Evolutionary conservation across 2,329 filamentous ascomycete genomes (phyloP).

Genomic region (Fusarium domesticum): DNA sequence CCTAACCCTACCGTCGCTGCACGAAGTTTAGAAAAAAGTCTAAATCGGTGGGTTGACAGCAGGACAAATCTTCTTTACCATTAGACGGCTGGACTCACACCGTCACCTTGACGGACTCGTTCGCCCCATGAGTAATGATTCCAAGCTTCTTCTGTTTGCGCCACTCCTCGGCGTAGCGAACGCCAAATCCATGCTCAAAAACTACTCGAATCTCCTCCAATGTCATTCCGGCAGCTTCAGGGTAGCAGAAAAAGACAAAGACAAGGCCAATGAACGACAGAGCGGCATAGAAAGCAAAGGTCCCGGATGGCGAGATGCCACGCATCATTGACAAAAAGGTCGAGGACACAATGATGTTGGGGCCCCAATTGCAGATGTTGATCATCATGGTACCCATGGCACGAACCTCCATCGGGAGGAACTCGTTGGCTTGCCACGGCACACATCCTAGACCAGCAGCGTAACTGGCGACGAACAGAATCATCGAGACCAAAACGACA

Average conservation of each 20-base stretch:
- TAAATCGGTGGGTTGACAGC: too few species aligned
- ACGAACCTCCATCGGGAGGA: slow-evolving; percentile 39
- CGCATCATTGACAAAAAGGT: slow-evolving; percentile 20
- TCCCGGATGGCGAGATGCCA: slow-evolving; percentile 14
- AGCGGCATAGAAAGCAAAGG: slow-evolving; percentile 17
- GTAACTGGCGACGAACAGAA: slow-evolving; percentile 26
- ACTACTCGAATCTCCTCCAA: slow-evolving; percentile 49
- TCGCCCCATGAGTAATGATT: too few species aligned
- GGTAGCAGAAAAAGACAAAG: slow-evolving; percentile 46
- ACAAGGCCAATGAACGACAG: slow-evolving; percentile 11
- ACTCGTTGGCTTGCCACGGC: slow-evolving; percentile 23
- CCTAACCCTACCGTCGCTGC: too few species aligned
- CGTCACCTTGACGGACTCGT: too few species aligned
- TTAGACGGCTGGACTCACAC: too few species aligned
- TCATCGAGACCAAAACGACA: slow-evolving; percentile 14
- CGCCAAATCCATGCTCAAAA: slow-evolving; percentile 45
- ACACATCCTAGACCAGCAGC: slow-evolving; percentile 21
- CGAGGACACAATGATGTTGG: slow-evolving; percentile 32
- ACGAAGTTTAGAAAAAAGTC: too few species aligned
- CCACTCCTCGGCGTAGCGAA: too few species aligned
- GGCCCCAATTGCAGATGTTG: slow-evolving; percentile 42
- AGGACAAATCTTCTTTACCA: too few species aligned
- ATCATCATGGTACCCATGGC: slow-evolving; percentile 45
- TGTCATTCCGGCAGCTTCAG: slow-evolving; percentile 50
- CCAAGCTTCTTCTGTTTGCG: too few species aligned